Evolutionary conservation across 2,329 filamentous ascomycete species (phyloP), one percentile per base, ranked within the genome.

Genomic region (Pseudogymnoascus sp.): DNA sequence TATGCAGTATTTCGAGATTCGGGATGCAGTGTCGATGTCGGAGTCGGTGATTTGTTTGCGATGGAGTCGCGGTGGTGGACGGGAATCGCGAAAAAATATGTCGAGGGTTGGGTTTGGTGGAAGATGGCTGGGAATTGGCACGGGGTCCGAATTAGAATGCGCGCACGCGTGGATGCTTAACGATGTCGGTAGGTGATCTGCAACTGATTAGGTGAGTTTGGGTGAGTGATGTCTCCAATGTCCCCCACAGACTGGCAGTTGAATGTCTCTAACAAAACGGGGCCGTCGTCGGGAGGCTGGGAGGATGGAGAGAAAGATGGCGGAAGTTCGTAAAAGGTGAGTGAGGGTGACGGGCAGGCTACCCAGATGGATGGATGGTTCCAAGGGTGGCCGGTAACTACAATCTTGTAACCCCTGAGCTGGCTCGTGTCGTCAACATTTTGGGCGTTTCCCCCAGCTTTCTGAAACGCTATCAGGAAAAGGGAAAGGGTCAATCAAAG

Each of bases 111-210:
- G 40, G 38, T 16, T 31, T 31, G 28, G 47, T 56, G 47, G 47
- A 56, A 56, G 47, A 56, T 56, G 47, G 47, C 47, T 56, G 47
- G 47, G 47, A 56, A 56, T 56, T 33, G 47, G 47, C 47, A 56
- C 47, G 47, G 47, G 47, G 47, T 56, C 28, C 47, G 47, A 7
- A 56, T 56, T 56, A 56, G 47, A 56, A 25, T 56, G 25, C 47
- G 47, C 25, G 47, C 47, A 56, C 47, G 47, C 47, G 47, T 56
- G 25, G 47, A 56, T 25, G 47, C 1, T 21, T 33, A 56, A 56
- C 25, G 14, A 53, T 33, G 47, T 31, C 47, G 47, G 28, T 56
- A 18, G 25, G 47, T 18, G 47, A 56, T 56, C 47, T 56, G 47
- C 47, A 14, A 18, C 2, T 56, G 47, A 53, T 53, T 56, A 33